Evolutionary conservation across 2,329 filamentous ascomycete species (phyloP).

Genomic region (Phoma sp.): DNA sequence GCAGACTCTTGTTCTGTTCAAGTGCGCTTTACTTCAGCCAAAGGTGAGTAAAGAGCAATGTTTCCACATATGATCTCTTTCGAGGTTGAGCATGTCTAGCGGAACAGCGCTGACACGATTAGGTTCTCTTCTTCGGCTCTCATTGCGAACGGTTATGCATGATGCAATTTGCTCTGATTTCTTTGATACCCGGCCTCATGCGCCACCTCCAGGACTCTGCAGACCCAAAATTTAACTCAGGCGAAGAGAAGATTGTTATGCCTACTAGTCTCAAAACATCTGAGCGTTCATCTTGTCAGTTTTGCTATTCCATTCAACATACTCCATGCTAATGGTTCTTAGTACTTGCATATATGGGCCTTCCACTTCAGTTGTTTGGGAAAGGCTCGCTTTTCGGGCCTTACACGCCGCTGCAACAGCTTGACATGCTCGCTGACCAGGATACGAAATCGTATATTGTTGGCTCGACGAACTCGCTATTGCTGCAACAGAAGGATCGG

Average conservation of each 20-base stretch:
- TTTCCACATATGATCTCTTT: not conserved
- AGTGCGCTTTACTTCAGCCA: constrained; percentile 90
- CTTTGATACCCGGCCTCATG: constrained; percentile 90
- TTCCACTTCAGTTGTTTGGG: constrained; percentile 93
- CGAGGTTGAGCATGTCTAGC: not conserved
- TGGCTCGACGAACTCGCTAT: constrained; percentile 92
- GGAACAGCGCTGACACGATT: constrained; percentile 22
- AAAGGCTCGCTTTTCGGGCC: constrained; percentile 96
- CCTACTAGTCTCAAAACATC: constrained; percentile 90
- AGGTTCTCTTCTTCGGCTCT: constrained; percentile 99
- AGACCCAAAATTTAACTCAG: constrained; percentile 87
- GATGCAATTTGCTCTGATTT: constrained; percentile 97
- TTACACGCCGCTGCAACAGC: constrained; percentile 94
- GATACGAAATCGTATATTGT: constrained; percentile 98
- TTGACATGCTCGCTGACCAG: constrained; percentile 90
- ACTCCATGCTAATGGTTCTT: constrained; percentile 30
- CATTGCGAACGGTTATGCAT: constrained; percentile 95
- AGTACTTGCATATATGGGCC: constrained; percentile 91
- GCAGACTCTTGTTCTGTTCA: constrained; percentile 92
- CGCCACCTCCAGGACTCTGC: constrained; percentile 93
- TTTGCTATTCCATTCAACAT: not conserved
- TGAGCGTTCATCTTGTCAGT: constrained; percentile 78
- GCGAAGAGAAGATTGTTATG: constrained; percentile 76
- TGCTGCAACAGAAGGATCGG: constrained; percentile 91
- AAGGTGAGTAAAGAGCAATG: constrained; percentile 69